Percentiles rank a stretch among this genome's conserved stretches.
Evolutionary conservation across 139 green algal genomes (phyloP).

Genomic region (Choricystis sp.): DNA sequence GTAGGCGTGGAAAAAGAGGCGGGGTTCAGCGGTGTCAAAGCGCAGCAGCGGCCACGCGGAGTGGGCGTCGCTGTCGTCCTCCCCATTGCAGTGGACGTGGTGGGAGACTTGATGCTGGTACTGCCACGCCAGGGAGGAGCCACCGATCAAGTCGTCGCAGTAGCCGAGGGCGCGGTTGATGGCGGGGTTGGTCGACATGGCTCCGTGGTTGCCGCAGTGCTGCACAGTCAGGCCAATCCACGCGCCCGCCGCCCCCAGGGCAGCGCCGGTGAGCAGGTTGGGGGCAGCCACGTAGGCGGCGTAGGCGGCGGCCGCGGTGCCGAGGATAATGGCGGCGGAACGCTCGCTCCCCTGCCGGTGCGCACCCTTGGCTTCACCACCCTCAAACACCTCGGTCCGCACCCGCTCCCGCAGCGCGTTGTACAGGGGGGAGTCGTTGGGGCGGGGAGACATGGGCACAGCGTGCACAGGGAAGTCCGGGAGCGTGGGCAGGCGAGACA

Average conservation of each 20-base stretch:
- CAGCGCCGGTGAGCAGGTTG: constrained; percentile 31
- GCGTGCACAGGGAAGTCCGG: constrained; percentile 57
- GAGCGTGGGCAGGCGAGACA: constrained; percentile 48
- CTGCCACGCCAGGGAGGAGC: constrained; percentile 62
- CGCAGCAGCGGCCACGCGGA: constrained; percentile 51
- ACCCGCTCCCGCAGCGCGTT: constrained; percentile 53
- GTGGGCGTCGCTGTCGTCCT: constrained; percentile 67
- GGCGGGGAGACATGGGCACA: constrained; percentile 51
- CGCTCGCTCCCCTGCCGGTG: constrained; percentile 53
- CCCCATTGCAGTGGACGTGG: constrained; percentile 82
- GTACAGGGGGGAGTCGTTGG: constrained; percentile 56
- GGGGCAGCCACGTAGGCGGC: constrained; percentile 31
- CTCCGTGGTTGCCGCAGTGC: constrained; percentile 80
- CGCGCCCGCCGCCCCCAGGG: constrained; percentile 50
- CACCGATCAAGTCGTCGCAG: constrained; percentile 55
- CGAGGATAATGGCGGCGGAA: constrained; percentile 39
- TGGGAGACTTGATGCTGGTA: constrained; percentile 79
- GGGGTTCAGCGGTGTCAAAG: constrained; percentile 54
- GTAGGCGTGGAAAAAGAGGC: constrained; percentile 52
- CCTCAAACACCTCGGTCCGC: constrained; percentile 47
- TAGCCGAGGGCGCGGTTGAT: constrained; percentile 57
- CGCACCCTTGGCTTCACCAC: constrained; percentile 38
- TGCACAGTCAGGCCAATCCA: constrained; percentile 69
- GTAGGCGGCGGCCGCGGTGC: constrained; percentile 33
- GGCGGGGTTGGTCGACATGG: constrained; percentile 54